Evolutionary conservation across 768 basidiomycete species (phyloP).

Genomic region (Strobilomyces confusus): DNA sequence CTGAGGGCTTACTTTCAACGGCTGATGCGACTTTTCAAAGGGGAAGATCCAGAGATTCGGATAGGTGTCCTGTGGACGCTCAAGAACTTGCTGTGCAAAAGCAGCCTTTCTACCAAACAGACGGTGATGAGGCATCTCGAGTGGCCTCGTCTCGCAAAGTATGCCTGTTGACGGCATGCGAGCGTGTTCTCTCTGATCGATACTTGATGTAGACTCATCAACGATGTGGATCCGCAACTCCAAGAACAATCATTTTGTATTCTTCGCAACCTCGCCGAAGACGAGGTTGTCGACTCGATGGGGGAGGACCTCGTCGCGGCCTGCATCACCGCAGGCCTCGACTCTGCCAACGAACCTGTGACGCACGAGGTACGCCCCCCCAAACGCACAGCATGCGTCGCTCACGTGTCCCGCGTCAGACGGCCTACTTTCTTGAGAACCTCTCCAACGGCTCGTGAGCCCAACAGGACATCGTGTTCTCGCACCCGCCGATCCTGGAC

Average conservation of each 20-base stretch:
- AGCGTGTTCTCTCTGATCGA: background rate
- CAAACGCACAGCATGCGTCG: background rate
- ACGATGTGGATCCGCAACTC: too few species aligned
- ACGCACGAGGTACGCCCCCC: too few species aligned
- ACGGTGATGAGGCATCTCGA: constrained; percentile 63
- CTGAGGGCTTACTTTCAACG: constrained; percentile 64
- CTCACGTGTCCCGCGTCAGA: constrained; percentile 30
- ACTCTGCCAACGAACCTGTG: too few species aligned
- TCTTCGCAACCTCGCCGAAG: too few species aligned
- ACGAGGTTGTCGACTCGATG: too few species aligned
- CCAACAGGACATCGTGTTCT: constrained; percentile 50
- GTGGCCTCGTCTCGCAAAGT: constrained; percentile 62
- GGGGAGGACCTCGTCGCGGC: too few species aligned
- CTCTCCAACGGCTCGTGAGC: constrained; percentile 55
- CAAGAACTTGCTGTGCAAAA: constrained; percentile 76
- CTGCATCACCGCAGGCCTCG: too few species aligned
- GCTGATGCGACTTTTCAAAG: constrained; percentile 54
- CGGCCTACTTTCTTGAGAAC: constrained; percentile 63
- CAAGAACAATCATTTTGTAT: too few species aligned
- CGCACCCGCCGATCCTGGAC: constrained; percentile 46
- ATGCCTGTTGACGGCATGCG: constrained; percentile 18
- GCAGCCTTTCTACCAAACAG: constrained; percentile 54
- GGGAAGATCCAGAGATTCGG: constrained; percentile 52
- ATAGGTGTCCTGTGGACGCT: constrained; percentile 82
- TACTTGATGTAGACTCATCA: constrained; percentile 41